Evolutionary conservation across 768 basidiomycete species (phyloP).

Genomic region (Artomyces pyxidatus): DNA sequence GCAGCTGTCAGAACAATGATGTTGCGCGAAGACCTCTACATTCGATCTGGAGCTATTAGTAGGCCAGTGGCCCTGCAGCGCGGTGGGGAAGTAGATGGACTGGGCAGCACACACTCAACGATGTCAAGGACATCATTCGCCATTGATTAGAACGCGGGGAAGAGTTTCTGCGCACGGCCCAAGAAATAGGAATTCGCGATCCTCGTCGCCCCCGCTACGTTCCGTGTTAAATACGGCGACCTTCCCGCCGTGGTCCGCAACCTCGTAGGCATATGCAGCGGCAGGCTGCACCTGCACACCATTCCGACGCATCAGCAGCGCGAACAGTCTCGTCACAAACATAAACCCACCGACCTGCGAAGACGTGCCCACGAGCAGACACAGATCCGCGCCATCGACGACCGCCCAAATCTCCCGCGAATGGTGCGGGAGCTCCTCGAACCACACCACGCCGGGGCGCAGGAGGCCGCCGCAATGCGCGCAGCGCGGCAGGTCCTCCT

Average conservation of each 20-base stretch:
- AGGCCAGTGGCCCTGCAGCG: no score
- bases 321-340: neutral
- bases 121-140: no score
- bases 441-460: constrained; percentile 34
- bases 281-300: constrained; percentile 28
- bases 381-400: constrained; percentile 25
- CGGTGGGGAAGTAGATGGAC: no score
- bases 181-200: constrained; percentile 42
- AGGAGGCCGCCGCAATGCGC: constrained; percentile 21
- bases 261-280: constrained; percentile 20
- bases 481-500: constrained; percentile 26
- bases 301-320: no score
- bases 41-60: no score
- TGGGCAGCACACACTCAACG: no score
- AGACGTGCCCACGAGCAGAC: constrained; percentile 33
- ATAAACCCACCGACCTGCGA: constrained; percentile 17
- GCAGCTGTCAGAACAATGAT: no score
- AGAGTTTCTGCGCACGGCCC: constrained; percentile 41
- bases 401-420: constrained; percentile 23
- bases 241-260: constrained; percentile 23
- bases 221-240: constrained; percentile 31
- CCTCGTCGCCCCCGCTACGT: constrained; percentile 27
- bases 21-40: no score
- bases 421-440: constrained; percentile 25
- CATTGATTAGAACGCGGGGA: constrained; percentile 25